Evolutionary conservation across 441 rosid genomes (phyloP), one percentile per base, ranked within the genome.

Genomic region (Populus hybrid): DNA sequence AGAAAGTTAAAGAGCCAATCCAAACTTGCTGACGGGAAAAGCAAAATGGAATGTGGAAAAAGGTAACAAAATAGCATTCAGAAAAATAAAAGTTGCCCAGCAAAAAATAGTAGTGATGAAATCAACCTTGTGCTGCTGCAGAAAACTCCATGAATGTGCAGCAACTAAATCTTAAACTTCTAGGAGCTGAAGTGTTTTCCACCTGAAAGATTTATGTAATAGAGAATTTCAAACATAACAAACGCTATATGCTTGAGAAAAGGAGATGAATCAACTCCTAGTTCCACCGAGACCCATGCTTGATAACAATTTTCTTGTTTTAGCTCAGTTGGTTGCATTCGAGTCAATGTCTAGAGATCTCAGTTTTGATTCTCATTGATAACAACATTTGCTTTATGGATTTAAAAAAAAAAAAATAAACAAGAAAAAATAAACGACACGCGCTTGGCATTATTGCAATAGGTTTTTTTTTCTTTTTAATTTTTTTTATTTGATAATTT

Each of bases 261-360:
- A 64, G 78, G 65, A 76, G 76, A 78, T 81, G 76, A 84, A 78
- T 81, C 85, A 95, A 98, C 99, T 95, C 85, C 98, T 89, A 83
- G 92, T 81, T 50, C 99, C 94, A 76, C 97, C 99, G 24, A 81
- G 71, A 77, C 97, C 88, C 99, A 95, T 93, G 85, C 98, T 97
- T n/a, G 89, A 83, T 26, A 79, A 93, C 89, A 67, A 97, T 98
- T 26, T 26, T 26, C 28, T 26, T 26, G 28, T 26, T 26, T 26
- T 26, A 26, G 28, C 28, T 26, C 28, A 26, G 28, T 26, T 26
- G 28, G 28, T 26, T 26, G 28, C 28, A 26, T 26, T 26, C 28
- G 28, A 26, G 28, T 26, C 28, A 26, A 26, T 26, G 28, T 26
- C 28, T 26, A 26, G 28, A 26, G 28, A 26, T 26, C 28, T 26